Percentiles rank a stretch among this genome's conserved stretches.
These are phyloP conservation scores for Tetrapisispora taiwanensis DNA, from an alignment of 805 yeast genomes.

Conservation along the genomic window DNA sequence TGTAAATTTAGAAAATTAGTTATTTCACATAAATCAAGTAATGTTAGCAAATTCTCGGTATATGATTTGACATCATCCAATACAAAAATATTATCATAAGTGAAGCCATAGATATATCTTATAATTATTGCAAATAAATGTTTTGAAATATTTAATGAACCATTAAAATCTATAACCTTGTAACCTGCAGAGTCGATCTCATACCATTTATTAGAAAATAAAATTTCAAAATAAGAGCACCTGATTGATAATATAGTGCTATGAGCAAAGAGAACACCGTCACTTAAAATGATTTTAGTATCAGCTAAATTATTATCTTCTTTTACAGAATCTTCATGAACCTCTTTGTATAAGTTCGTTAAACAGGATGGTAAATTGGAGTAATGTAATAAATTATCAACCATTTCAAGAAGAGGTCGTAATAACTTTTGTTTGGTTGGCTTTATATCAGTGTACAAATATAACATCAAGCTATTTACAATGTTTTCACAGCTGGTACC, in stretches of 20 bases:
- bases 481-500: not conserved
- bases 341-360: constrained; percentile 2
- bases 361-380: constrained; percentile 8
- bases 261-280: constrained; percentile 38
- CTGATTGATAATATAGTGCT: constrained; percentile 45
- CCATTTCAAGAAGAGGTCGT: constrained; percentile 8
- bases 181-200: constrained; percentile 2
- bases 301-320: constrained; percentile 24
- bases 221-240: constrained; percentile 52
- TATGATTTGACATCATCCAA: constrained; percentile 11
- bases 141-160: constrained; percentile 32
- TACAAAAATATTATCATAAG: constrained; percentile 11
- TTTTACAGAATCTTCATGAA: not conserved
- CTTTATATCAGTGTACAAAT: constrained; percentile 20
- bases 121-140: constrained; percentile 41
- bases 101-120: constrained; percentile 45
- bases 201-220: constrained; percentile 49
- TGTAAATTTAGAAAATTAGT: constrained; percentile 55
- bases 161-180: constrained; percentile 33
- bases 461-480: constrained; percentile 11
- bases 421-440: constrained; percentile 6
- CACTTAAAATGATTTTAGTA: constrained; percentile 36
- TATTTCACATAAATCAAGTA: constrained; percentile 49
- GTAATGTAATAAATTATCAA: constrained; percentile 15
- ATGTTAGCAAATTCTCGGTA: constrained; percentile 13